These are phyloP conservation scores for Ceratobasidium sp. DNA, from an alignment of 1,284 basidiomycete genomes.

Conservation along the genomic window DNA sequence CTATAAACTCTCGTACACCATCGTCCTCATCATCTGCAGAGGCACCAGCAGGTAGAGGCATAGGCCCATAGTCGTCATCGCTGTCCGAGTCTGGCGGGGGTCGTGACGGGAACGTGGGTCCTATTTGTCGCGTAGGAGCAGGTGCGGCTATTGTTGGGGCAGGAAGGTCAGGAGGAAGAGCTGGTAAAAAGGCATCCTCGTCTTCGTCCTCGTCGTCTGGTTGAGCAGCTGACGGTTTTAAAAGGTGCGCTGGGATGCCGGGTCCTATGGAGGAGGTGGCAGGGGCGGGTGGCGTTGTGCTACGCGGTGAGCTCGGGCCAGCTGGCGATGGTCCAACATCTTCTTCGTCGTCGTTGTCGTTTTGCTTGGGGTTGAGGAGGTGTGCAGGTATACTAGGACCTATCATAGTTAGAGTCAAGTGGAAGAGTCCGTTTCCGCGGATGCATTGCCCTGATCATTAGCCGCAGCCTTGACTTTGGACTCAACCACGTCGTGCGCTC, in stretches of 20 bases:
- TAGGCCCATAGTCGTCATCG: slow-evolving; percentile 83
- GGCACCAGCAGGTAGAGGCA: slow-evolving; percentile 67
- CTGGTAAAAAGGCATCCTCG: slow-evolving; percentile 72
- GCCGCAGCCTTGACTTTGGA: slow-evolving; percentile 33
- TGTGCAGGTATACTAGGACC: slow-evolving; percentile 36
- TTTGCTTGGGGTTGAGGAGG: slow-evolving; percentile 5
- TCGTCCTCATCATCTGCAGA: slow-evolving; percentile 62
- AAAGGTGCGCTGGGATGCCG: slow-evolving; percentile 42
- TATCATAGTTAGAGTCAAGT: slow-evolving; percentile 18
- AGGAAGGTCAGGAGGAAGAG: slow-evolving; percentile 72
- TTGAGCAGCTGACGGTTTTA: slow-evolving; percentile 41
- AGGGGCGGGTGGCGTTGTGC: slow-evolving; percentile 30
- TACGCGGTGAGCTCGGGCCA: slow-evolving; percentile 22
- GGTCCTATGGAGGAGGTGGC: slow-evolving; percentile 43
- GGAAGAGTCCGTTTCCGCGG: slow-evolving; percentile 8
- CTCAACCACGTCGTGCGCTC: slow-evolving; percentile 4
- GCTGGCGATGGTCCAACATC: neutral
- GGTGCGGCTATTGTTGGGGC: slow-evolving; percentile 50
- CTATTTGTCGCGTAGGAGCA: slow-evolving; percentile 23
- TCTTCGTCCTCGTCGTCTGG: slow-evolving; percentile 66
- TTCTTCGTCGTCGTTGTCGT: slow-evolving; percentile 6
- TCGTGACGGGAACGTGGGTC: slow-evolving; percentile 55
- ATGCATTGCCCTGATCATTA: slow-evolving; percentile 39
- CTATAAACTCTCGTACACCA: slow-evolving; percentile 82
- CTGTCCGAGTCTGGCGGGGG: slow-evolving; percentile 60